Base-by-base conservation (phyloP, 2,329 filamentous ascomycete species). In the Trichothecium roseum region DNA sequence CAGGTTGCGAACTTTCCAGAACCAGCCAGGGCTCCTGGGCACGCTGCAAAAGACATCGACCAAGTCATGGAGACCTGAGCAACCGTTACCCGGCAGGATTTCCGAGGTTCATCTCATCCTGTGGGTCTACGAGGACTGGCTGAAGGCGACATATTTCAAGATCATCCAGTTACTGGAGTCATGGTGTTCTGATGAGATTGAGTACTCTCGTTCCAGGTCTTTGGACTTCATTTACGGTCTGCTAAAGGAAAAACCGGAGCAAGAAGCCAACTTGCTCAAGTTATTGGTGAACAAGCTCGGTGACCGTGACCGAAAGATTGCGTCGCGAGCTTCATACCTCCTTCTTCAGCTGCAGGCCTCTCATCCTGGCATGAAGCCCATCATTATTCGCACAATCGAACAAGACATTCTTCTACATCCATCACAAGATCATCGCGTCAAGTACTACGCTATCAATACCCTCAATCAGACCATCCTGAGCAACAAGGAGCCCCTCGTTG, bases 391-490 rank as follows among this genome's bases (percentile, higher is more conserved):
- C 42, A 77, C 79, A 8, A 78, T 98, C 30, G 89, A 98, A 57
- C 79, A 83, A 37, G 89, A 96, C 47, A 73, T 94, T 32, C 64
- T 98, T 16, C 82, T 95, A 53, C 78, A 86, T 35, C 84, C 88
- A 0, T 84, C 85, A 9, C 91, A 96, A 57, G 89, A 78, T 50
- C 69, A 81, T 26, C 84, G 93, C 47, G 85, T 89, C 28, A 93
- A 85, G 54, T 98, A 98, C 61, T 95, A 94, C 57, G 88, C 86
- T 24, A 80, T 94, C 55, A 95, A 95, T 55, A 96, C 91, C 0
- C 69, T 98, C 34, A 98, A 98, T 55, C 93, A 98, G 61, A 96
- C 89, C 0, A 88, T 96, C 34, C 62, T 98, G 34, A 94, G 84
- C 56, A 74, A 64, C 37, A 91, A 82, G 49, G 89, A 96, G 51